Evolutionary conservation across 2,329 filamentous ascomycete species (phyloP).

Genomic region (Calonectria fujianensis): DNA sequence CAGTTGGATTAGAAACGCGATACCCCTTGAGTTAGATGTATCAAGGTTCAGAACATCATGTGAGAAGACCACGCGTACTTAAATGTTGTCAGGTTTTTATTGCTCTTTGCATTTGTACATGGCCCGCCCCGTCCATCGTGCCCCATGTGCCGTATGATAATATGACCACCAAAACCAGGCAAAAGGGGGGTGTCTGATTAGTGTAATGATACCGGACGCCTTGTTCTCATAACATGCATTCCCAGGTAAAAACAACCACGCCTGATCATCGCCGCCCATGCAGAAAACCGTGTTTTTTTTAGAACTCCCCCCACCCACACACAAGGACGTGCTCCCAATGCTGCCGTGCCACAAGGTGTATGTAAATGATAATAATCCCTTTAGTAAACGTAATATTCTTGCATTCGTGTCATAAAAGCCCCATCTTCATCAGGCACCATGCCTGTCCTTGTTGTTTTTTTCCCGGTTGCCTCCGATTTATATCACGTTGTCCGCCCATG

Average conservation of each 20-base stretch:
- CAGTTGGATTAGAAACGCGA: constrained; percentile 41
- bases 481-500: constrained; percentile 31
- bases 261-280: constrained; percentile 33
- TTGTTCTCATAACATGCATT: constrained; percentile 20
- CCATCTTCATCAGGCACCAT: constrained; percentile 36
- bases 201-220: constrained; percentile 1
- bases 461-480: constrained; percentile 17
- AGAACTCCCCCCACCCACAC: constrained; percentile 28
- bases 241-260: constrained; percentile 22
- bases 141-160: not conserved
- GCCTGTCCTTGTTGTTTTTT: constrained; percentile 21
- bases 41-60: constrained; percentile 9
- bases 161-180: not conserved
- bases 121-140: not conserved
- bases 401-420: constrained; percentile 46
- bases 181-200: not conserved
- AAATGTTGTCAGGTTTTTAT: not conserved
- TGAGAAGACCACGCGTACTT: not conserved
- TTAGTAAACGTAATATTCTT: constrained; percentile 41
- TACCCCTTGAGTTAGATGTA: constrained; percentile 36
- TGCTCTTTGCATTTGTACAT: not conserved
- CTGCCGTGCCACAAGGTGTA: constrained; percentile 20
- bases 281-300: constrained; percentile 27
- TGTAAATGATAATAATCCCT: constrained; percentile 39
- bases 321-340: constrained; percentile 30